Conservation (phyloP, 1,139 yeast species). For the Pichia sp. region DNA sequence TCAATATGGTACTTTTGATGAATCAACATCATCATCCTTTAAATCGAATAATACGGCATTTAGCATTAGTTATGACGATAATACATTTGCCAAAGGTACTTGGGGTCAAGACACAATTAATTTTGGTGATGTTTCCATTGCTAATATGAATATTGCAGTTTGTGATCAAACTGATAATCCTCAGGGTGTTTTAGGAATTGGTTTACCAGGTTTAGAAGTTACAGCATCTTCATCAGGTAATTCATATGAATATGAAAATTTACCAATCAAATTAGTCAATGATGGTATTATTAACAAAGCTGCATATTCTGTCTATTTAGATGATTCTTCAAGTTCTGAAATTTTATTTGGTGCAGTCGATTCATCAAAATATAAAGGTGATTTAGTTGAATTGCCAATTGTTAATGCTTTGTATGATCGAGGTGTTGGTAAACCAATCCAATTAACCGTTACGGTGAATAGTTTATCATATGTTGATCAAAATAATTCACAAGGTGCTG, state of each 20-base stretch:
- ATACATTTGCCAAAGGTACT: constrained; percentile 51
- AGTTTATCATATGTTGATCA: constrained; percentile 9
- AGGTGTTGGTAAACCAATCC: constrained; percentile 32
- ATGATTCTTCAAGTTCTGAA: constrained; percentile 37
- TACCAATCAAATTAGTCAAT: constrained; percentile 51
- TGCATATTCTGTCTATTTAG: constrained; percentile 50
- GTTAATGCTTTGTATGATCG: constrained; percentile 31
- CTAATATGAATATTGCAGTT: constrained; percentile 49
- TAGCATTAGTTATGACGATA: constrained; percentile 57
- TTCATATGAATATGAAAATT: constrained; percentile 38
- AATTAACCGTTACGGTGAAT: constrained; percentile 42
- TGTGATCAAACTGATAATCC: constrained; percentile 48
- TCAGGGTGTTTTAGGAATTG: constrained; percentile 59
- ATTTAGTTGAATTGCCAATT: constrained; percentile 40
- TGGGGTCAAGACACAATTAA: constrained; percentile 57
- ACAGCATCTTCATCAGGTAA: constrained; percentile 24
- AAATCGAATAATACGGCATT: constrained; percentile 41
- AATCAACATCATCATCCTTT: constrained; percentile 40
- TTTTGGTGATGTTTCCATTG: constrained; percentile 40
- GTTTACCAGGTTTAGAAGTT: constrained; percentile 47
- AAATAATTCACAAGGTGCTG: constrained; percentile 17
- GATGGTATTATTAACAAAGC: constrained; percentile 46
- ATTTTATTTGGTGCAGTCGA: constrained; percentile 56
- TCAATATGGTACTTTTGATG: constrained; percentile 46
- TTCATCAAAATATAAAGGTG: constrained; percentile 44